phyloP scores from a whole-genome alignment of 768 basidiomycete genomes.

The Lentinula aciculospora region DNA sequence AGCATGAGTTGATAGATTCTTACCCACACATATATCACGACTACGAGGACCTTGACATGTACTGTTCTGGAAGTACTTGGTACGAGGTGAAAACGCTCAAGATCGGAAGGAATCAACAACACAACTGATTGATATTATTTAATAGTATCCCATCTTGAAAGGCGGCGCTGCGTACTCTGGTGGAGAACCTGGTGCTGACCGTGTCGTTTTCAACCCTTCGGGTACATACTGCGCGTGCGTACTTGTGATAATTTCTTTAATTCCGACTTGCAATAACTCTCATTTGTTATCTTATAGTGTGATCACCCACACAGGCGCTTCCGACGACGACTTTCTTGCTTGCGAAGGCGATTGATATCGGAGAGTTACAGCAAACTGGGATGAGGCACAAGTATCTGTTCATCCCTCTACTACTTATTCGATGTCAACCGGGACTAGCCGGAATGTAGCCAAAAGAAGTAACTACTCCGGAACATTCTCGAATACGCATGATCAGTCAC shows the following conservation, averaged over 20 bases:
- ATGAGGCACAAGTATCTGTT: too few species aligned
- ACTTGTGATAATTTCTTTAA: neutral
- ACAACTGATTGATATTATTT: neutral
- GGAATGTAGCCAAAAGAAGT: neutral
- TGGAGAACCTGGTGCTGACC: conserved; percentile 19
- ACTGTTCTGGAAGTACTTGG: conserved; percentile 12
- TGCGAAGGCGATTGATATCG: conserved; percentile 11
- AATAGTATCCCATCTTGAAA: conserved; percentile 16
- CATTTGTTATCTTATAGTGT: conserved; percentile 7
- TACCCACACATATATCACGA: conserved; percentile 18
- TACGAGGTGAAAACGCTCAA: conserved; percentile 10
- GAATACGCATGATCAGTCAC: neutral
- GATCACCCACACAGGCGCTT: conserved; percentile 18
- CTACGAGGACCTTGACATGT: conserved; percentile 16
- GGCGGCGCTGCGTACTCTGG: conserved; percentile 14
- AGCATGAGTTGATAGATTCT: conserved; percentile 9
- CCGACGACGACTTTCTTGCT: conserved; percentile 15
- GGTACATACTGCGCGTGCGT: conserved; percentile 21
- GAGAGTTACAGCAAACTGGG: neutral
- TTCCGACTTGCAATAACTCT: neutral
- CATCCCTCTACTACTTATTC: too few species aligned
- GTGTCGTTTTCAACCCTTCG: conserved; percentile 16
- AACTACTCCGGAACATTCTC: neutral
- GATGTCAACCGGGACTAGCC: too few species aligned
- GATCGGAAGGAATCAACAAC: neutral